Base-by-base conservation (phyloP, 495 filamentous ascomycete genomes). In the Acidiella bohemica region DNA sequence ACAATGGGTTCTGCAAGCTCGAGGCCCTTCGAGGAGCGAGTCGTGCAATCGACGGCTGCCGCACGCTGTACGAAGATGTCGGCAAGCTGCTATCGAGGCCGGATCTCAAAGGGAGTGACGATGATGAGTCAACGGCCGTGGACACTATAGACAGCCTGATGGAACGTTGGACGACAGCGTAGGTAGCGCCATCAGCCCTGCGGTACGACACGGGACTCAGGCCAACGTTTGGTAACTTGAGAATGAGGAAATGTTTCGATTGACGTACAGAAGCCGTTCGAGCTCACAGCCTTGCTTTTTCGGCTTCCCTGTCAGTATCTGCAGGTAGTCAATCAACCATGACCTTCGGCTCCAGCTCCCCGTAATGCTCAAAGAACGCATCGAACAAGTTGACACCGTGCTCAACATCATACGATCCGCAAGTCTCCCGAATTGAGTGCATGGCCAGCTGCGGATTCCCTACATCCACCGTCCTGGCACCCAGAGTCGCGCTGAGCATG, bases 361-460 rank as follows among this genome's bases (percentile, higher is more conserved):
- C 78, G 59, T 81, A 96, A 53, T 81, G 70, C 50, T 78, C 65
- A 60, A 93, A 83, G 62, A 95, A 99, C 43, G 76, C 75, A 42
- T 80, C 75, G 61, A 99, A 94, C 32, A 99, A 61, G 51, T 78
- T 75, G 45, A 93, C 77, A 0, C 81, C 80, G 61, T 93, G 74
- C 48, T 81, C 85, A 5, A 99, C 78, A 67, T 99, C 90, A 44
- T 84, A 71, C 1, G 73, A 76, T 8, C 87, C 87, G 3, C 78
- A 81, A 26, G 80, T 93, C 70, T 99, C 90, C 26, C 90, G 72
- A 51, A 96, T 94, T 55, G 81, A 87, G 59, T 99, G 90, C 90
- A 99, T 99, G 56, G 76, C 80, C 42, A 96, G 62, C 61, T 96
- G 92, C n/a, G 90, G 75, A 57, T 95, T 96, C 2, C 90, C 90